Conservation (phyloP, 179 eudicot genomes). For the Amaranthus tricolor region DNA sequence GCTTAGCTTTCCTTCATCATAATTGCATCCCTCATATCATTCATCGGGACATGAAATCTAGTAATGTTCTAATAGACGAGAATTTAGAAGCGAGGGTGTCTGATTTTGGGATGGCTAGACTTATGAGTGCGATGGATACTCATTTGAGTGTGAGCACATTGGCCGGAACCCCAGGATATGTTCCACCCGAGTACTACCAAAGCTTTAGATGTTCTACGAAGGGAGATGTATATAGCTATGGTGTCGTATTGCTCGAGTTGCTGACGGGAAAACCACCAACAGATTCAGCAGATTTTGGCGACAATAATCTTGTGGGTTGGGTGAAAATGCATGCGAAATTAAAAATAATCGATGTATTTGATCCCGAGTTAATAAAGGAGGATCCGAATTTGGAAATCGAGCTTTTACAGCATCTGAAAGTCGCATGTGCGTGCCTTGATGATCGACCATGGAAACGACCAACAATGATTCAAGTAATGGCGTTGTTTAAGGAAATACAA, state of each 20-base stretch:
- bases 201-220: constrained; percentile 75
- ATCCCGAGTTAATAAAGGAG: constrained; percentile 59
- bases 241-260: constrained; percentile 86
- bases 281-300: constrained; percentile 83
- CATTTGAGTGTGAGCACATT: constrained; percentile 94
- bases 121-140: constrained; percentile 86
- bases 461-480: constrained; percentile 96
- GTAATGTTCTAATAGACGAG: constrained; percentile 79
- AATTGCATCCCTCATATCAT: constrained; percentile 84
- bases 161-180: constrained; percentile 95
- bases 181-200: constrained; percentile 91
- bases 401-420: constrained; percentile 67
- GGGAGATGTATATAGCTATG: constrained; percentile 95
- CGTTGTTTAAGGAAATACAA: constrained; percentile 92
- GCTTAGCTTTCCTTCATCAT: constrained; percentile 94
- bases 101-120: constrained; percentile 95
- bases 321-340: constrained; percentile 69
- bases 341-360: constrained; percentile 67
- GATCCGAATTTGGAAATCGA: constrained; percentile 70
- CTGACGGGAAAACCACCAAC: constrained; percentile 78
- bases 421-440: constrained; percentile 81
- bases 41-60: constrained; percentile 93
- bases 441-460: constrained; percentile 79
- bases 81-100: constrained; percentile 83
- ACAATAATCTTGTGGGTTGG: constrained; percentile 94